Percentiles rank a stretch among this genome's conserved stretches.
phyloP scores from a whole-genome alignment of 805 yeast species.

The Suhomyces sp. region DNA sequence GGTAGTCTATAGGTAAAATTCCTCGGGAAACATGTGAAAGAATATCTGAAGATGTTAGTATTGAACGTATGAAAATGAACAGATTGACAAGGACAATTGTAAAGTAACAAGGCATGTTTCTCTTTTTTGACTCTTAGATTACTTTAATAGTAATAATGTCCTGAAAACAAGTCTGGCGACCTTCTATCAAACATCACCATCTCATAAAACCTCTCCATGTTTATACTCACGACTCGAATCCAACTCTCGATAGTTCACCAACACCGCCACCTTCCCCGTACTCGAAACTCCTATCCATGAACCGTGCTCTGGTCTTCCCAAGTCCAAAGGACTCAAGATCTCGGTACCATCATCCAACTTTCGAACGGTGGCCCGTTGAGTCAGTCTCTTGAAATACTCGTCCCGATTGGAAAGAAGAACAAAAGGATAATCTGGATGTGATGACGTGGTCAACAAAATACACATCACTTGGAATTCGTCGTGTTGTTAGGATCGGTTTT shows the following conservation, averaged over 20 bases:
- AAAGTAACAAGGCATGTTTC: too few relatives aligned
- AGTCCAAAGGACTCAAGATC: conserved; percentile 69
- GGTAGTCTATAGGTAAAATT: conserved; percentile 45
- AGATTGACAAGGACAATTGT: too few relatives aligned
- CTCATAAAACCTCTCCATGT: too few relatives aligned
- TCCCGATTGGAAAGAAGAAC: conserved; percentile 83
- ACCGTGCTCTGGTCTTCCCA: conserved; percentile 73
- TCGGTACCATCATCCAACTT: conserved; percentile 29
- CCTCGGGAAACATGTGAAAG: conserved; percentile 52
- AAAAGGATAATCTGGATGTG: conserved; percentile 72
- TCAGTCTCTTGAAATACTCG: conserved; percentile 74
- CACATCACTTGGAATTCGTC: conserved; percentile 77
- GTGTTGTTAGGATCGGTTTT: too few relatives aligned
- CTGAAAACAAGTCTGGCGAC: too few relatives aligned
- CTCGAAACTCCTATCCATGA: conserved; percentile 85
- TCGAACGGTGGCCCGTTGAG: conserved; percentile 52
- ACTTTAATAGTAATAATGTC: too few relatives aligned
- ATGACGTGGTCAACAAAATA: conserved; percentile 64
- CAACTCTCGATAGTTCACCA: conserved; percentile 71
- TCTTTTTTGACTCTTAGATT: too few relatives aligned
- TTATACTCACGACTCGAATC: conserved; percentile 8
- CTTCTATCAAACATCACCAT: too few relatives aligned
- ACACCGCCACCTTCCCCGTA: conserved; percentile 61
- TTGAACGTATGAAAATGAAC: background rate
- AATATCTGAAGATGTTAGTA: conserved; percentile 20